Evolutionary conservation across 257 asterid species (phyloP).

Genomic region (Parsonsia alboflavescens): DNA sequence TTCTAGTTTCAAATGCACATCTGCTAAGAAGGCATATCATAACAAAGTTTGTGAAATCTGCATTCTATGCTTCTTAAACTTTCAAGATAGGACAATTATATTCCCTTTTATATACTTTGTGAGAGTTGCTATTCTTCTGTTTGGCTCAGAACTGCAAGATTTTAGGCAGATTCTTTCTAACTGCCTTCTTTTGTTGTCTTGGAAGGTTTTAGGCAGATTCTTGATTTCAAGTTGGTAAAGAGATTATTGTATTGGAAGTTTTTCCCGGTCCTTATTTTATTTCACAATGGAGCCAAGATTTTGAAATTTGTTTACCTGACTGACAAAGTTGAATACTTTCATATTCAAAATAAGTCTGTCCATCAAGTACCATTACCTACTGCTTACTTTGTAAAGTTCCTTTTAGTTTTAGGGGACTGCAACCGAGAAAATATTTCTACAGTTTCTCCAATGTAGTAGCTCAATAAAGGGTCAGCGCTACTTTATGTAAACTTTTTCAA

Average conservation of each 20-base stretch:
- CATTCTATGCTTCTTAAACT: neutral
- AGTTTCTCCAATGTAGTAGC: constrained; percentile 12
- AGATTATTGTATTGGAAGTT: neutral
- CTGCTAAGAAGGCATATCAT: neutral
- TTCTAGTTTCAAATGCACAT: neutral
- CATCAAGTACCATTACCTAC: constrained; percentile 12
- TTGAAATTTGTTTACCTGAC: constrained; percentile 8
- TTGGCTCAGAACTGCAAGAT: too few species aligned
- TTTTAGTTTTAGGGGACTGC: neutral
- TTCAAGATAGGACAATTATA: neutral
- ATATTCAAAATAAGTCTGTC: neutral
- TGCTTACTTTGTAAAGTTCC: constrained; percentile 14
- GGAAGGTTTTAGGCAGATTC: too few species aligned
- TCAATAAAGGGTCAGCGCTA: constrained; percentile 5
- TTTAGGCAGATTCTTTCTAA: too few species aligned
- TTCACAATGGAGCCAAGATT: neutral
- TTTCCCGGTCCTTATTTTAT: neutral
- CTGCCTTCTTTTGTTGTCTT: too few species aligned
- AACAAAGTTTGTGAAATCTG: neutral
- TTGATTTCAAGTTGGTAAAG: too few species aligned
- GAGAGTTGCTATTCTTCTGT: too few species aligned
- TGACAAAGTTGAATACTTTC: neutral
- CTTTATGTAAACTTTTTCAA: constrained; percentile 22
- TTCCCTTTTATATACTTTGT: neutral
- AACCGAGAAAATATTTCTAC: constrained; percentile 10